These are phyloP conservation scores for Phellinidium pouzarii DNA, from an alignment of 1,284 basidiomycete genomes.

Conservation along the genomic window DNA sequence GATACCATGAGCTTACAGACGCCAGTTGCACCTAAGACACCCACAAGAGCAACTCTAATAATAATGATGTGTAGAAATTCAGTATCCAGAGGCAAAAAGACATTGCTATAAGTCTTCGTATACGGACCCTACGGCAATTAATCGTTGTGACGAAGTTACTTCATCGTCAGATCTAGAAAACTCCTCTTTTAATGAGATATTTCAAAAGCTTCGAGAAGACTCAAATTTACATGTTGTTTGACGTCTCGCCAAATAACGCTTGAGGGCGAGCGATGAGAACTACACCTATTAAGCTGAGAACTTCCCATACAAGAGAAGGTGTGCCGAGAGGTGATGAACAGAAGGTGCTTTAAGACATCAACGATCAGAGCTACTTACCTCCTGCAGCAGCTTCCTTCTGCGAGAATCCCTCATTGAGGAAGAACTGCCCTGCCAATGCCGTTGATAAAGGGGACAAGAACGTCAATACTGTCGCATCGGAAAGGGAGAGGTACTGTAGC, in stretches of 20 bases:
- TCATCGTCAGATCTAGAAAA: slow-evolving; percentile 21
- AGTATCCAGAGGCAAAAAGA: neutral
- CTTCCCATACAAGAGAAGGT: slow-evolving; percentile 23
- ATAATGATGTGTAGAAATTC: neutral
- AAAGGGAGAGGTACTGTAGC: slow-evolving; percentile 60
- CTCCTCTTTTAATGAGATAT: neutral
- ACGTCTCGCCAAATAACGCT: slow-evolving; percentile 35
- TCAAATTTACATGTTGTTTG: neutral
- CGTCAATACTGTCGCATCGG: slow-evolving; percentile 70
- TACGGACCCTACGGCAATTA: slow-evolving; percentile 44
- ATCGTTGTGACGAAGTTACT: slow-evolving; percentile 36
- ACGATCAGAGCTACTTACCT: slow-evolving; percentile 33
- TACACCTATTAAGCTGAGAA: slow-evolving; percentile 53
- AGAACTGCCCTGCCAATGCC: slow-evolving; percentile 58
- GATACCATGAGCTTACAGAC: slow-evolving; percentile 40
- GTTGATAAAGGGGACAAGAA: slow-evolving; percentile 71
- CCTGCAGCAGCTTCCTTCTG: slow-evolving; percentile 57
- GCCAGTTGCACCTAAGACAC: slow-evolving; percentile 55
- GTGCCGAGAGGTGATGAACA: neutral
- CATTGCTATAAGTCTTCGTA: slow-evolving; percentile 2
- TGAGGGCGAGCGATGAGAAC: slow-evolving; percentile 52
- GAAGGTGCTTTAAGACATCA: slow-evolving; percentile 22
- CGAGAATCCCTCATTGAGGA: slow-evolving; percentile 62
- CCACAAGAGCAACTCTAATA: slow-evolving; percentile 44
- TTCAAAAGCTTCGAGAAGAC: neutral